These are phyloP conservation scores for Kodamaea fukazawae DNA, from an alignment of 805 yeast genomes.

Conservation along the genomic window DNA sequence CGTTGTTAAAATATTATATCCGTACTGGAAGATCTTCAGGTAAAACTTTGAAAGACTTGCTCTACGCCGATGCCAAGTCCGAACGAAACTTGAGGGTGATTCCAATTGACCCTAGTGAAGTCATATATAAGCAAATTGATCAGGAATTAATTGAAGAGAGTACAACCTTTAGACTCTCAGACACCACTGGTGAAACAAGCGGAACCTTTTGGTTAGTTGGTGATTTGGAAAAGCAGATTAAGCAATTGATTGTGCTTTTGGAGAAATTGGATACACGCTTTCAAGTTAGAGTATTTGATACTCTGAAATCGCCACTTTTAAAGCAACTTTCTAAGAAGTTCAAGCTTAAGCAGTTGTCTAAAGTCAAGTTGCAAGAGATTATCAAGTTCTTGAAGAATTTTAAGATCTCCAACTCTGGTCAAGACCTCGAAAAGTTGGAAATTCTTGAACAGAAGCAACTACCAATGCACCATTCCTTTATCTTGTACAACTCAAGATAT, in stretches of 20 bases:
- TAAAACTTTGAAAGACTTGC: slow-evolving; percentile 32
- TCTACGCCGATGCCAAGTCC: slow-evolving; percentile 42
- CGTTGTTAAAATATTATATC: slow-evolving; percentile 26
- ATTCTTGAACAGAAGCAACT: slow-evolving; percentile 31
- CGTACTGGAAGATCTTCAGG: slow-evolving; percentile 22
- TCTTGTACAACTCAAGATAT: slow-evolving; percentile 58
- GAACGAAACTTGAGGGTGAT: slow-evolving; percentile 45
- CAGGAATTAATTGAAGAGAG: slow-evolving; percentile 26
- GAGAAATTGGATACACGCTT: slow-evolving; percentile 8
- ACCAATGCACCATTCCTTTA: slow-evolving; percentile 33
- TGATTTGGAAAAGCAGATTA: slow-evolving; percentile 41
- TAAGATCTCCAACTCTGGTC: slow-evolving; percentile 3
- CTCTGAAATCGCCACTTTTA: slow-evolving; percentile 17
- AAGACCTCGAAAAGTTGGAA: slow-evolving; percentile 9
- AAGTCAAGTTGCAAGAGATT: slow-evolving; percentile 10
- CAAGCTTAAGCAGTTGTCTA: slow-evolving; percentile 4
- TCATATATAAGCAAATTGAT: slow-evolving; percentile 31
- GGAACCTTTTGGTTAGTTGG: slow-evolving; percentile 57
- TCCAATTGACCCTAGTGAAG: slow-evolving; percentile 33
- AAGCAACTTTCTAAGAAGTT: slow-evolving; percentile 3
- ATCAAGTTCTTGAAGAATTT: slow-evolving; percentile 3
- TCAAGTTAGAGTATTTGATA: not conserved
- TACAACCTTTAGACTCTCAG: slow-evolving; percentile 16
- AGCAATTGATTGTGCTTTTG: slow-evolving; percentile 44
- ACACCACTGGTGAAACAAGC: slow-evolving; percentile 36